These are phyloP conservation scores for Phytophthora citricola DNA, from an alignment of 352 stramenopile species.

Conservation along the genomic window DNA sequence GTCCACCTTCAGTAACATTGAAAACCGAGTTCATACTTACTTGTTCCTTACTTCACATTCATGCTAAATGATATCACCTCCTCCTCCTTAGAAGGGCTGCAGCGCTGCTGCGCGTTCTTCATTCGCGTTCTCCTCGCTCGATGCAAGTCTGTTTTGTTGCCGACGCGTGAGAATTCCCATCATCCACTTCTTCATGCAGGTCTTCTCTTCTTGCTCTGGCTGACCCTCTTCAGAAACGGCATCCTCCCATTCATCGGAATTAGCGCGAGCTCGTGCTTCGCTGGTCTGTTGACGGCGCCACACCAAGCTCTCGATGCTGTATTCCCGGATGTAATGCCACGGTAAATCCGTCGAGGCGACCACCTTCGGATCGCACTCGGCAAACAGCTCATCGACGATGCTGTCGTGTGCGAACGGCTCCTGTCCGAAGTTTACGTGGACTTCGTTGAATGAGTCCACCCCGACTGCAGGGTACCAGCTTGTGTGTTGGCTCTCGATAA, in stretches of 20 bases:
- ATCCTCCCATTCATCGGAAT: conserved; percentile 34
- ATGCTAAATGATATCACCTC: conserved; percentile 10
- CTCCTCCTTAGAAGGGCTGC: conserved; percentile 8
- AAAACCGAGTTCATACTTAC: conserved; percentile 16
- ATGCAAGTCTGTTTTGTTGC: conserved; percentile 43
- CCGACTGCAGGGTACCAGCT: conserved; percentile 84
- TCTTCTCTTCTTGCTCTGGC: conserved; percentile 8
- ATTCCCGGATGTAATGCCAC: conserved; percentile 62
- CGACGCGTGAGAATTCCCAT: conserved; percentile 39
- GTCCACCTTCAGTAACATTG: neutral
- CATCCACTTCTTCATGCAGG: conserved; percentile 38
- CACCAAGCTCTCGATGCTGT: conserved; percentile 37
- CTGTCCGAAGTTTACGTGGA: conserved; percentile 88
- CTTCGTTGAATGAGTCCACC: conserved; percentile 77
- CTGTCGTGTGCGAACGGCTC: conserved; percentile 63
- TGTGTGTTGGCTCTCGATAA: conserved; percentile 49
- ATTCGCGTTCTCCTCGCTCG: conserved; percentile 36
- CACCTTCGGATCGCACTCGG: conserved; percentile 43
- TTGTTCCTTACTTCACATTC: conserved; percentile 29
- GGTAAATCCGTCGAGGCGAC: conserved; percentile 36
- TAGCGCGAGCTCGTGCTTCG: conserved; percentile 7
- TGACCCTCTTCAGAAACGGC: conserved; percentile 15
- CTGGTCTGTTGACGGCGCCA: conserved; percentile 32
- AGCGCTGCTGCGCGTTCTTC: conserved; percentile 21
- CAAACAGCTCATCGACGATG: conserved; percentile 63